phyloP scores from a whole-genome alignment of 129 eudicot species.

The Chrysanthemum lavandulifolium region DNA sequence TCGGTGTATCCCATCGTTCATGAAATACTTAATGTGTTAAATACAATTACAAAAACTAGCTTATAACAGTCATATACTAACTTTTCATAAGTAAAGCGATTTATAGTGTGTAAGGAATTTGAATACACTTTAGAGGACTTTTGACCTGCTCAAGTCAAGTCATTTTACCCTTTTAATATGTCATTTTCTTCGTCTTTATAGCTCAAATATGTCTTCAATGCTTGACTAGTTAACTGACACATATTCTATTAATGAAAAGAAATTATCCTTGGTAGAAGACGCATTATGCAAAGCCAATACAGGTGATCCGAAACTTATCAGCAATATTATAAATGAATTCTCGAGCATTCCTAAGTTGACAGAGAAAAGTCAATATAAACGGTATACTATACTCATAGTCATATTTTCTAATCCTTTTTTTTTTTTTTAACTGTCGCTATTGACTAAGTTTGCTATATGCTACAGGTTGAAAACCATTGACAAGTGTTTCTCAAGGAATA shows the following conservation, averaged over 20 bases:
- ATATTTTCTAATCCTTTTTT: not conserved
- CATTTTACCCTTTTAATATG: not conserved
- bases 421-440: no score
- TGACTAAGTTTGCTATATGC: not conserved
- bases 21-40: not conserved
- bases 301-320: constrained; percentile 42
- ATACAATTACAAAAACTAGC: not conserved
- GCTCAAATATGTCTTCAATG: not conserved
- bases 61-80: no score
- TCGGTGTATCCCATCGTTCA: no score
- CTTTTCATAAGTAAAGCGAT: no score
- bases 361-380: constrained; percentile 54
- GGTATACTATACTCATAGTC: constrained; percentile 36
- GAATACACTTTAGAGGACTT: not conserved
- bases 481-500: constrained; percentile 68
- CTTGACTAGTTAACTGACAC: constrained; percentile 1
- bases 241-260: constrained; percentile 43
- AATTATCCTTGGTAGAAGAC: constrained; percentile 53
- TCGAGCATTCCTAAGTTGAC: constrained; percentile 63
- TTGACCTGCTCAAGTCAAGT: no score
- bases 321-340: constrained; percentile 45
- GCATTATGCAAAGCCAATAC: constrained; percentile 50
- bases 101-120: no score
- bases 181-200: no score
- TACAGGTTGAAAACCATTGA: constrained; percentile 69